Conservation (phyloP, 352 stramenopile species). For the Peronospora tabacina region DNA sequence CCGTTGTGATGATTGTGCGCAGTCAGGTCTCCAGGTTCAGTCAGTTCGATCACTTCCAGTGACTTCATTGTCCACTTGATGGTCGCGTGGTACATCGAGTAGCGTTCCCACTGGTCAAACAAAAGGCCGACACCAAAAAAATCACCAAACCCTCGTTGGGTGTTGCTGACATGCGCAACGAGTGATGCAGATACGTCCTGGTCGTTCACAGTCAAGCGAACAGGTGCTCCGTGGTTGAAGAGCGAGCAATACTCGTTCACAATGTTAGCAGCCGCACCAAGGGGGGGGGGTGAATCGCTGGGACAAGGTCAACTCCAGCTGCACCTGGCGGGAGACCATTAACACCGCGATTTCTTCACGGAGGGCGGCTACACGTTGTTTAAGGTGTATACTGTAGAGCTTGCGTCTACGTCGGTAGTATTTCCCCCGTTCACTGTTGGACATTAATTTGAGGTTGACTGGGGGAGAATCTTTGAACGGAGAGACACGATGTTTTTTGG, state of each 20-base stretch:
- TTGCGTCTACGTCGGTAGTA: constrained; percentile 52
- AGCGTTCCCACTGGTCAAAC: constrained; percentile 47
- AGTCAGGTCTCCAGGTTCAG: constrained; percentile 5
- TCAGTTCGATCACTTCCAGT: constrained; percentile 27
- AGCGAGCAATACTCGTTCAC: constrained; percentile 47
- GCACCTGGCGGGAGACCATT: constrained; percentile 25
- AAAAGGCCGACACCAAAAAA: constrained; percentile 33
- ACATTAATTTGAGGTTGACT: constrained; percentile 40
- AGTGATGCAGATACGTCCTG: constrained; percentile 12
- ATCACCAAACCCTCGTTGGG: constrained; percentile 36
- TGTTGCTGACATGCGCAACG: constrained; percentile 17
- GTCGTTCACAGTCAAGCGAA: constrained; percentile 31
- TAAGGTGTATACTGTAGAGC: constrained; percentile 35
- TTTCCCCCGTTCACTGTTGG: constrained; percentile 59
- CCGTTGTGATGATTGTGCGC: constrained; percentile 26
- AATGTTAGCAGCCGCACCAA: constrained; percentile 24
- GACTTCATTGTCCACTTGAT: constrained; percentile 44
- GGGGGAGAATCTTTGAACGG: constrained; percentile 1
- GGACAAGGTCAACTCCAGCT: constrained; percentile 25
- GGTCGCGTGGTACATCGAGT: constrained; percentile 38
- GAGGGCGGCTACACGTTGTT: constrained; percentile 31
- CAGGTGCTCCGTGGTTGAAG: constrained; percentile 40
- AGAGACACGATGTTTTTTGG: neutral
- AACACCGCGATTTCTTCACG: constrained; percentile 43
- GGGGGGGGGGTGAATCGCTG: constrained; percentile 14